Conservation (phyloP, 1,139 yeast species). For the Scheffersomyces stambukii region DNA sequence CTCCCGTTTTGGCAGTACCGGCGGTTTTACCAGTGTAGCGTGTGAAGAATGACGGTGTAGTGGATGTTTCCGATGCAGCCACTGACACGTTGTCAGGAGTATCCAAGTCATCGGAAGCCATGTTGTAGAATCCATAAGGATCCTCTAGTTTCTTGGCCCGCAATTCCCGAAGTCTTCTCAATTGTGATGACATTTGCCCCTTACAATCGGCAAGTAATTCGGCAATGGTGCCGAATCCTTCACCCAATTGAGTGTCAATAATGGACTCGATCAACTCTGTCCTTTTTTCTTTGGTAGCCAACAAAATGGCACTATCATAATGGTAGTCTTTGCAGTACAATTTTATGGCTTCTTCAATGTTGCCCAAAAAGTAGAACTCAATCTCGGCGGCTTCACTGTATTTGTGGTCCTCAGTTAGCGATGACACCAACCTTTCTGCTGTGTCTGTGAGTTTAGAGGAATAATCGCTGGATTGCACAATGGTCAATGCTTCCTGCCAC, state of each 20-base stretch:
- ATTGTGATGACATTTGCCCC: slow-evolving; percentile 79
- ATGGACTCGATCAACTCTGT: slow-evolving; percentile 50
- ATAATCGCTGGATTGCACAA: slow-evolving; percentile 43
- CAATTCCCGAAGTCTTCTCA: slow-evolving; percentile 77
- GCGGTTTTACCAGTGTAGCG: slow-evolving; percentile 93
- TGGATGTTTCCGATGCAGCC: slow-evolving; percentile 91
- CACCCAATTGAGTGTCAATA: slow-evolving; percentile 73
- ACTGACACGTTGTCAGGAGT: slow-evolving; percentile 91
- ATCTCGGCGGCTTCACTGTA: slow-evolving; percentile 85
- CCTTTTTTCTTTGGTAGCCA: slow-evolving; percentile 44
- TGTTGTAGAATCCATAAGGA: slow-evolving; percentile 81
- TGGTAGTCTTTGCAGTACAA: slow-evolving; percentile 72
- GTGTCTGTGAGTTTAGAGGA: slow-evolving; percentile 32
- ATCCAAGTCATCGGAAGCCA: slow-evolving; percentile 58
- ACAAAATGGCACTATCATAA: slow-evolving; percentile 72
- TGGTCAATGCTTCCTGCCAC: slow-evolving; percentile 82
- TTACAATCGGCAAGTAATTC: slow-evolving; percentile 90
- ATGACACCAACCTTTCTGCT: slow-evolving; percentile 56
- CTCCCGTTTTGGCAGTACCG: slow-evolving; percentile 96
- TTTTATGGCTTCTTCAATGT: slow-evolving; percentile 59
- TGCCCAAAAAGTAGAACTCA: slow-evolving; percentile 55
- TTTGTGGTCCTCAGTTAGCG: slow-evolving; percentile 64
- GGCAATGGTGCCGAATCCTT: slow-evolving; percentile 83
- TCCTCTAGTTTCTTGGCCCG: slow-evolving; percentile 78
- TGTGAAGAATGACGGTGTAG: slow-evolving; percentile 89